phyloP scores from a whole-genome alignment of 2,329 filamentous ascomycete genomes.

The Phialocephala sp. region DNA sequence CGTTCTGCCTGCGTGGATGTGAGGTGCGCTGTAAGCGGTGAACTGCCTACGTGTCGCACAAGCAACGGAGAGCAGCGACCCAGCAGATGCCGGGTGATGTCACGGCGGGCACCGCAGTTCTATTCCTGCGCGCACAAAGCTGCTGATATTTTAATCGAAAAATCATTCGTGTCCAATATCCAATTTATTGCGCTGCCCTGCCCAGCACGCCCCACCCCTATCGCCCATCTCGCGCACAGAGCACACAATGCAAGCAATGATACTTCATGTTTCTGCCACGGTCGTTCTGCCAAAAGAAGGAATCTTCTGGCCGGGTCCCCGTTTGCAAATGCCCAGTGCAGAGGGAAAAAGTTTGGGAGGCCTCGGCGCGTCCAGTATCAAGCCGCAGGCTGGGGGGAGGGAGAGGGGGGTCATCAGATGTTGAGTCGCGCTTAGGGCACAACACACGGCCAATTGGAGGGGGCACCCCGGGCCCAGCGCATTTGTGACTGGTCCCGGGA shows the following conservation, averaged over 20 bases:
- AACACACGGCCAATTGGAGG: constrained; percentile 8
- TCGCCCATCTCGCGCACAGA: too few species aligned
- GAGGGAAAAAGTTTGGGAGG: background rate
- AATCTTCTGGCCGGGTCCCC: constrained; percentile 2
- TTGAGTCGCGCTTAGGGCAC: constrained; percentile 8
- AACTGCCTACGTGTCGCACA: constrained; percentile 31
- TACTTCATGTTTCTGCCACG: constrained; percentile 2
- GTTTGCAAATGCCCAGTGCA: background rate
- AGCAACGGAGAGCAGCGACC: constrained; percentile 21
- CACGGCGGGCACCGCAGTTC: background rate
- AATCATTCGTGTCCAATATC: background rate
- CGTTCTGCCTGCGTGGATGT: background rate
- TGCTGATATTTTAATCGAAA: background rate
- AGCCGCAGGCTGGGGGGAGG: background rate
- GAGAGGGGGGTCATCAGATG: constrained; percentile 14
- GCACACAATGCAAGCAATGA: constrained; percentile 2
- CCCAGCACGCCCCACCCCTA: too few species aligned
- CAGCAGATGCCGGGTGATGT: constrained; percentile 29
- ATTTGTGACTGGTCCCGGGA: background rate
- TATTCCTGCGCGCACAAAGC: constrained; percentile 15
- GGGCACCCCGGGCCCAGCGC: background rate
- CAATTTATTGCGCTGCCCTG: constrained; percentile 2
- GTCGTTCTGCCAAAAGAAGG: constrained; percentile 3
- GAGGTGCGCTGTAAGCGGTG: constrained; percentile 20
- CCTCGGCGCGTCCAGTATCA: constrained; percentile 7